A percentile compares a stretch with the other conserved stretches of the same genome.
These are phyloP conservation scores for Cryptococcus sp. DNA, from an alignment of 1,284 basidiomycete genomes.

Conservation along the genomic window DNA sequence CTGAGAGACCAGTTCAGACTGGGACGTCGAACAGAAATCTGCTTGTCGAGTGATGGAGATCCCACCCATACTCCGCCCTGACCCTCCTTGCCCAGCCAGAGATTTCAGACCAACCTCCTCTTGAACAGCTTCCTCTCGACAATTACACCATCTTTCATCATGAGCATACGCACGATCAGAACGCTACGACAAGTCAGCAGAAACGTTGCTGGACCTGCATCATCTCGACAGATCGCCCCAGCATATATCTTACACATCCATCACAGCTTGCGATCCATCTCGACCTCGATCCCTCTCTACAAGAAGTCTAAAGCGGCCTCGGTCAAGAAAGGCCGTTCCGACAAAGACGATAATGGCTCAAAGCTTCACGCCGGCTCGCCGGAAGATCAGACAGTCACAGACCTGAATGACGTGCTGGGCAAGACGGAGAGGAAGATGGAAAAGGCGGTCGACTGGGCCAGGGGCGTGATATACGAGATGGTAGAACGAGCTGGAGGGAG, in stretches of 20 bases:
- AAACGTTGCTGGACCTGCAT: background rate
- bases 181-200: background rate
- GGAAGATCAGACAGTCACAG: conserved; percentile 13
- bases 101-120: too few species aligned
- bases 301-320: conserved; percentile 30
- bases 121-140: too few species aligned
- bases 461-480: conserved; percentile 37
- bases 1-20: background rate
- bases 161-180: background rate
- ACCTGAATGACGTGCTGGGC: conserved; percentile 22
- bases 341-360: conserved; percentile 16
- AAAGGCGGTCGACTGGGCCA: conserved; percentile 42
- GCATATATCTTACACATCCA: too few species aligned
- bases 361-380: conserved; percentile 12
- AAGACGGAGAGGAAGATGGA: conserved; percentile 37
- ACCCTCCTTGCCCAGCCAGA: too few species aligned
- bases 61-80: too few species aligned
- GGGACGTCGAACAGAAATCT: background rate
- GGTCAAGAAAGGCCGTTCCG: conserved; percentile 7
- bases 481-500: conserved; percentile 43
- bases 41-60: too few species aligned
- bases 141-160: background rate
- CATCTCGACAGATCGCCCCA: too few species aligned
- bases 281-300: conserved; percentile 13
- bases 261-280: too few species aligned